A percentile compares a stretch with the other conserved stretches of the same genome.
Conservation (phyloP, 352 stramenopile species). For the Globisporangium polare region DNA sequence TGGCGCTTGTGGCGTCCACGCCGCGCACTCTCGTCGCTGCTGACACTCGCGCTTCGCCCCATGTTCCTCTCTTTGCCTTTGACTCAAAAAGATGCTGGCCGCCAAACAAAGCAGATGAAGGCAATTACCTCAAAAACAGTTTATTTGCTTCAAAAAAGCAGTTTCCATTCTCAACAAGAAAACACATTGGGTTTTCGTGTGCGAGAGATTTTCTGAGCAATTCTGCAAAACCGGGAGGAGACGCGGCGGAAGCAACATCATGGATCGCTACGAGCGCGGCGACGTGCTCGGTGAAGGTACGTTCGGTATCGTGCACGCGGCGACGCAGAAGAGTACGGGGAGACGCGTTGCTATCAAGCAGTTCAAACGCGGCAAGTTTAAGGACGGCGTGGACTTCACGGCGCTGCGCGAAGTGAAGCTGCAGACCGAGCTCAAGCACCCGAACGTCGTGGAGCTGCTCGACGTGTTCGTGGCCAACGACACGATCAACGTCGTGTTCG, state of each 20-base stretch:
- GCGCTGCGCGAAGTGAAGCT: conserved; percentile 88
- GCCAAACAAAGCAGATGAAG: too few relatives aligned
- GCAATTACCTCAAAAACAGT: too few relatives aligned
- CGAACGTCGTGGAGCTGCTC: conserved; percentile 82
- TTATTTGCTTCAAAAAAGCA: too few relatives aligned
- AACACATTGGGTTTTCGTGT: too few relatives aligned
- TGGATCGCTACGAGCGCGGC: conserved; percentile 80
- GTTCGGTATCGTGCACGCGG: conserved; percentile 85
- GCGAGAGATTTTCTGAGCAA: too few relatives aligned
- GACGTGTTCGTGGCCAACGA: conserved; percentile 87
- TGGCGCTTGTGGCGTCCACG: conserved; percentile 6
- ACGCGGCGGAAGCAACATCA: conserved; percentile 13
- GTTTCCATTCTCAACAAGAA: too few relatives aligned
- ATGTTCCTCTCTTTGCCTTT: background rate
- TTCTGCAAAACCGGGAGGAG: too few relatives aligned
- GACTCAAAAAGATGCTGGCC: background rate
- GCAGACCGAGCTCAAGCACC: conserved; percentile 82
- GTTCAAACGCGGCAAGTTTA: conserved; percentile 88
- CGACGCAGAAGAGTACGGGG: conserved; percentile 70
- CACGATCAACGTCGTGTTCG: conserved; percentile 89
- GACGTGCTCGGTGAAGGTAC: conserved; percentile 82
- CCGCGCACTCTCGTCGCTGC: conserved; percentile 1
- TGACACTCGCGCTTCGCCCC: conserved; percentile 6
- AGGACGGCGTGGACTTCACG: conserved; percentile 87
- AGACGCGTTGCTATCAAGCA: conserved; percentile 81